Evolutionary conservation across 768 basidiomycete genomes (phyloP), one percentile per base, ranked within the genome.

Genomic region (Strobilomyces dryophilus): DNA sequence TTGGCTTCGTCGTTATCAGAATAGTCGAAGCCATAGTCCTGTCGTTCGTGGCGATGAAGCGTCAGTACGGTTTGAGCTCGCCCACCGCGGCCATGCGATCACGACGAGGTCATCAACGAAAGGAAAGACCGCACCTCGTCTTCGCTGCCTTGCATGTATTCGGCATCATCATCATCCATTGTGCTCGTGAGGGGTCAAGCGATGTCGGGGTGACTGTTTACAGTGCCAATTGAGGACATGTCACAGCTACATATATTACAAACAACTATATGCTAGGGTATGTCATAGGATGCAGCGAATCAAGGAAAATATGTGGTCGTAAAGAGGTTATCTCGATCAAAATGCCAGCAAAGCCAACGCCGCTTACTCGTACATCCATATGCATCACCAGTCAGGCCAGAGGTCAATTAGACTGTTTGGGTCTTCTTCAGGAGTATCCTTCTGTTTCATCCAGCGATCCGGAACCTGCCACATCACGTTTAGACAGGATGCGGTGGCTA

Each of bases 11-110:
- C 92, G 47, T 82, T 87, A 70, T 93, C 95, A 40, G 94, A 95
- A 72, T 98, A 99, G 71, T 94, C 92, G 69, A 98, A 98, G 60
- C 83, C 92, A 71, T 97, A 97, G 64, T 93, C 92, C 92, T 94
- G 65, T 52, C 35, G 27, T 53, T 65, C 20, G 53, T 8, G 52
- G 43, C 8, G 36, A 31, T 27, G 10, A 18, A 51, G 31, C 1
- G 35, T 54, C 43, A 64, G 54, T 45, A 17, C 34, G 14, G n/a
- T 24, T 14, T 37, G 39, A 21, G 29, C 18, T 37, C 27, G 47
- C 17, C 45, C 56, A 12, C 37, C 21, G n/a, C 9, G 26, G 36
- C 17, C 49, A n/a, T 24, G 11, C 37, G 26, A 55, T 58, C 46
- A 39, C 49, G 29, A 15, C 5, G 36, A 39, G 35, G 5, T 18